A percentile compares a stretch with the other conserved stretches of the same genome.
phyloP scores from a whole-genome alignment of 179 eudicot genomes.

The Beta macrorhiza region DNA sequence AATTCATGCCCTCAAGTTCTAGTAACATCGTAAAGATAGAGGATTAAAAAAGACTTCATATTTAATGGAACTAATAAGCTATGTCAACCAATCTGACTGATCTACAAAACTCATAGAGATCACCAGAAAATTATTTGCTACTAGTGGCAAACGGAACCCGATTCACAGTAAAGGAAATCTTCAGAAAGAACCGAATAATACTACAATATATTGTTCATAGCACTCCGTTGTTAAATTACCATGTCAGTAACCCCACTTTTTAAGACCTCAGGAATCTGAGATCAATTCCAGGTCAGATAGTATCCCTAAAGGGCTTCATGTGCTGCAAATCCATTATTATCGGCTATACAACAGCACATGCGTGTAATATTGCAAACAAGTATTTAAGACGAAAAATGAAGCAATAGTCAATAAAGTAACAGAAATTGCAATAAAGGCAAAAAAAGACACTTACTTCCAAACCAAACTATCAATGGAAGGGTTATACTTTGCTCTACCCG shows the following conservation, averaged over 20 bases:
- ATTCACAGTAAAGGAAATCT: background rate
- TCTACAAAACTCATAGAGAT: background rate
- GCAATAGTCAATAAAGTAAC: background rate
- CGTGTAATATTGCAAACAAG: background rate
- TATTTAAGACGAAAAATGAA: background rate
- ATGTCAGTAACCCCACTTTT: background rate
- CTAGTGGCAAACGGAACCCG: background rate
- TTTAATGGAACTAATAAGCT: too few species aligned
- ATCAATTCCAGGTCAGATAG: background rate
- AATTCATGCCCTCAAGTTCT: background rate
- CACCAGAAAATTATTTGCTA: background rate
- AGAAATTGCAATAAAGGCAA: background rate
- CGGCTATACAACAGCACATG: background rate
- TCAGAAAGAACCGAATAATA: background rate
- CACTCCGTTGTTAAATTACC: background rate
- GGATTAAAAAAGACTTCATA: too few species aligned
- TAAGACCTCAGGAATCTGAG: background rate
- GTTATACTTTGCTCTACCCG: conserved; percentile 92
- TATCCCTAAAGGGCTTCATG: background rate
- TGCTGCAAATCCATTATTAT: background rate
- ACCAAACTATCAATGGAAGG: conserved; percentile 92
- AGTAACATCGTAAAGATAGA: background rate
- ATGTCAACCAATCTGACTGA: background rate
- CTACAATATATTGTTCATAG: background rate
- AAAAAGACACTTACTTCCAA: conserved; percentile 84